Evolutionary conservation across 2,329 filamentous ascomycete genomes (phyloP), one percentile per base, ranked within the genome.

Genomic region (Fusarium zealandicum): DNA sequence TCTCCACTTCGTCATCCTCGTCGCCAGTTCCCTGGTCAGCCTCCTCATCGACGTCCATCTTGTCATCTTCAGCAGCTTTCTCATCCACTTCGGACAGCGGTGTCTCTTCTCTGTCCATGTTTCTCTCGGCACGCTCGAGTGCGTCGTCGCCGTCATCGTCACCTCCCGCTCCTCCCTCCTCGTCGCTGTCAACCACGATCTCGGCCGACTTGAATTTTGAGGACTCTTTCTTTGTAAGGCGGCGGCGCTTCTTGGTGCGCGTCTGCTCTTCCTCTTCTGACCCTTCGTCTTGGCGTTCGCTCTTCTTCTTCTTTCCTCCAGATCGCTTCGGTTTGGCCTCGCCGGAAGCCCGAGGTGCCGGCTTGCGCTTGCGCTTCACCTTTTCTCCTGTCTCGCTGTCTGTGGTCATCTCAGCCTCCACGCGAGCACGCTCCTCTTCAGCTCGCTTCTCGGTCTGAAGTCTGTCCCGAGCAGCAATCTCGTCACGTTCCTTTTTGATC

Each of bases 171-270:
- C 39, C 70, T 13, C 38, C 78, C 3, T 80, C 80, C 13, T 83
- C 84, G 60, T 90, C 88, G 56, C 88, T 91, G 59, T 93, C 90
- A 37, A 91, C 88, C 22, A 96, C 86, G 58, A 92, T 85, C 74
- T 96, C 92, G 2, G 84, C 87, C 43, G 89, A 93, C 82, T 96
- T 96, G 80, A 85, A 96, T 75, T 96, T 96, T 72, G 70, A 62
- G 22, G 69, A 67, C 47, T 75, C 73, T 56, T 75, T 77, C 60
- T 84, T 81, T 56, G 75, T 80, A 67, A 82, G 81, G 54, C 77
- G 82, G 50, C 84, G 82, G 68, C 84, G 85, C 73, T 88, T 89
- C 70, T 86, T 86, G 17, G 82, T 82, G 52, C 82, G 75, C 12
- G 28, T 13, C 13, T 62, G 78, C 53, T 73, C 73, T 35, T 74